Conservation (phyloP, 371 early-diverging fungal genomes). For the Modicella reniformis region DNA sequence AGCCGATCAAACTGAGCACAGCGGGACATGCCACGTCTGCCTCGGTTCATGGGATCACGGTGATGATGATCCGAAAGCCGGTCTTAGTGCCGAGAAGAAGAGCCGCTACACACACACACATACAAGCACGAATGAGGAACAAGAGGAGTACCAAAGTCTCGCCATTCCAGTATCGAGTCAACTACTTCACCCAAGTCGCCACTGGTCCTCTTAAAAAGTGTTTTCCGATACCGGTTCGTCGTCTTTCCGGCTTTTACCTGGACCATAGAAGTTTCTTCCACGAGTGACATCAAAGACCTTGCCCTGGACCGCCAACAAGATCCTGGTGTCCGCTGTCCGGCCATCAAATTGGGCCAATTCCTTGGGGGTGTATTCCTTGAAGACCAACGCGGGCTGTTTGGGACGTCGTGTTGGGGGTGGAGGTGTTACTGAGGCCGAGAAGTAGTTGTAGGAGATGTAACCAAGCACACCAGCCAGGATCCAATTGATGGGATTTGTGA, state of each 20-base stretch:
- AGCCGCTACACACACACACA: too few species aligned
- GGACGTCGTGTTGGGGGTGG: slow-evolving; percentile 45
- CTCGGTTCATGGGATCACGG: too few species aligned
- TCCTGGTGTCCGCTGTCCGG: slow-evolving; percentile 58
- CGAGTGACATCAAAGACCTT: slow-evolving; percentile 89
- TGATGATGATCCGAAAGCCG: too few species aligned
- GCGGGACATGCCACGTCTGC: too few species aligned
- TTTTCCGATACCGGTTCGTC: not conserved
- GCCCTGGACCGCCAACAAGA: slow-evolving; percentile 85
- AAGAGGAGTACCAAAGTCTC: too few species aligned
- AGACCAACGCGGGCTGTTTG: slow-evolving; percentile 46
- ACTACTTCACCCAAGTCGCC: not conserved
- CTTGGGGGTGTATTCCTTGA: slow-evolving; percentile 72
- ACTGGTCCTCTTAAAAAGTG: too few species aligned
- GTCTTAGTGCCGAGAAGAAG: too few species aligned
- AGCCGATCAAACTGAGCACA: too few species aligned
- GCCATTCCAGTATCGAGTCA: not conserved
- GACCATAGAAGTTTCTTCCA: slow-evolving; percentile 91
- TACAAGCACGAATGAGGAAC: too few species aligned
- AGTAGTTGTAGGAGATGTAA: slow-evolving; percentile 38
- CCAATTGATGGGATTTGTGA: slow-evolving; percentile 67
- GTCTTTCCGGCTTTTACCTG: slow-evolving; percentile 62
- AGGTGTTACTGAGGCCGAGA: slow-evolving; percentile 14
- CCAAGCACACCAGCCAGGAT: slow-evolving; percentile 59
- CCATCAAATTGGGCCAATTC: slow-evolving; percentile 74